Evolutionary conservation across 768 basidiomycete species (phyloP).

Genomic region (Tricholoma sp.): DNA sequence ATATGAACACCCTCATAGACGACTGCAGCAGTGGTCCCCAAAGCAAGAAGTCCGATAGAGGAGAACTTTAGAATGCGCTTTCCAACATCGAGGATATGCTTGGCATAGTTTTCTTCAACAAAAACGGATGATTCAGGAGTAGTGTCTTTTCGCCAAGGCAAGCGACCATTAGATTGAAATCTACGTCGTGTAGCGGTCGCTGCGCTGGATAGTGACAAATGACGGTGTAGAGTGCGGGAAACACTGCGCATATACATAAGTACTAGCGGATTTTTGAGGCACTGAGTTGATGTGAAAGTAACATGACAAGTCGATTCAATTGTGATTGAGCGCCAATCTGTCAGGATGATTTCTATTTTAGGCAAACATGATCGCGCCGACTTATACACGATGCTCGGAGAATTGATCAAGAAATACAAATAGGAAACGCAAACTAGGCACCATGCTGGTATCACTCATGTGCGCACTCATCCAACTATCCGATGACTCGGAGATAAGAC

Average conservation of each 20-base stretch:
- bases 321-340: neutral
- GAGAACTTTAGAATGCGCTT: constrained; percentile 46
- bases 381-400: neutral
- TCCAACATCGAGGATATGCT: constrained; percentile 35
- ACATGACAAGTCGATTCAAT: neutral
- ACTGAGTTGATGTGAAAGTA: neutral
- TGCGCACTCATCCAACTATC: no score
- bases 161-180: constrained; percentile 6
- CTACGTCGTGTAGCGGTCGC: constrained; percentile 1
- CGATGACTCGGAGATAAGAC: neutral
- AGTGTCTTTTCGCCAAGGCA: constrained; percentile 13
- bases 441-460: no score
- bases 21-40: constrained; percentile 39
- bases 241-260: neutral
- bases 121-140: constrained; percentile 13
- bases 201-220: neutral
- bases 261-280: neutral
- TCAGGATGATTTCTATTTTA: neutral
- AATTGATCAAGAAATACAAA: no score
- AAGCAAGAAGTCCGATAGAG: constrained; percentile 35
- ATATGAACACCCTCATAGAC: constrained; percentile 55
- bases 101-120: constrained; percentile 23
- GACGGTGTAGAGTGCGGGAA: neutral
- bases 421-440: no score
- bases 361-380: no score